Evolutionary conservation across 2,329 filamentous ascomycete species (phyloP), one percentile per base, ranked within the genome.

Genomic region (Aspergillus chevalieri): DNA sequence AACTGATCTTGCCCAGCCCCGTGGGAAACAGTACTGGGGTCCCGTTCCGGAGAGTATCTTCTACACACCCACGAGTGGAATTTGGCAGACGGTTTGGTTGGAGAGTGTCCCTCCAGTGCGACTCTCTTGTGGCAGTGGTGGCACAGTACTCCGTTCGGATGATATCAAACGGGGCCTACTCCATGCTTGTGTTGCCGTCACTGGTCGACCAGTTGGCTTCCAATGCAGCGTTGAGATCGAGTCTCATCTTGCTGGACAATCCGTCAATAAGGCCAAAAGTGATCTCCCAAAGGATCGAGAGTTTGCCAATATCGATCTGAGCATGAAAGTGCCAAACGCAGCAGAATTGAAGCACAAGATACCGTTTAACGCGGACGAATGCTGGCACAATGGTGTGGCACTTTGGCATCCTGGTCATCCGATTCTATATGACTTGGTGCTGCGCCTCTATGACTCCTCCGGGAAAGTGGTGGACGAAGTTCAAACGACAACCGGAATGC

Each of bases 21-120:
- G 84, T 28, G 84, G 84, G 0, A 87, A 87, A 63, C 84, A 87
- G 64, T 77, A 85, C 64, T 84, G 85, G 68, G 77, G 76, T 0
- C 65, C 77, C 1, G 70, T 69, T 0, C 79, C 79, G 2, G 62
- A 66, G 43, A 63, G 50, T 44, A 88, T 88, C 47, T 88, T 85
- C 64, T 88, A 88, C 60, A 82, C 82, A 0, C 81, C 85, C 0
- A 87, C 83, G 54, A 84, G 82, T 15, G 85, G 85, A 1, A 87
- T 89, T 52, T 89, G 85, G 85, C 83, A 85, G 59, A 77, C 77
- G n/a, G 84, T 88, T 0, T 89, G 85, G 85, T 62, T 88, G 6
- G 81, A 86, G 60, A 77, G 78, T 49, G 61, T 67, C 2, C 64
- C 64, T 4, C 6, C 15, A 75, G 73, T 78, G 49, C 71, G 83